A percentile compares a stretch with the other conserved stretches of the same genome.
Evolutionary conservation across 2,329 filamentous ascomycete genomes (phyloP).

Genomic region (Fusarium transvaalense): DNA sequence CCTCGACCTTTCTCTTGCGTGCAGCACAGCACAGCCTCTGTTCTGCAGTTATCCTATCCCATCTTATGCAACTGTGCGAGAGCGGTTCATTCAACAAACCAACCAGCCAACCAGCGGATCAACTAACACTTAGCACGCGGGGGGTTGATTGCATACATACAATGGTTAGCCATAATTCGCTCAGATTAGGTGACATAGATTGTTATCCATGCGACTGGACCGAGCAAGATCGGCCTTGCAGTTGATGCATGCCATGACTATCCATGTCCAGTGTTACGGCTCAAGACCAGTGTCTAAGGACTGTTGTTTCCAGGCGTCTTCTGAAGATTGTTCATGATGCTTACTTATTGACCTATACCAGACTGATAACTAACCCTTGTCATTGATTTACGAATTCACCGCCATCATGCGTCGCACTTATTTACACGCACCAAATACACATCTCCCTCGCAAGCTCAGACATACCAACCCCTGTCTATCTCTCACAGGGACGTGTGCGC

Average conservation of each 20-base stretch:
- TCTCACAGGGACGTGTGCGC: background rate
- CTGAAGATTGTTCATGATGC: slow-evolving; percentile 1
- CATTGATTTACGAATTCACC: background rate
- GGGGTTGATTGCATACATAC: slow-evolving; percentile 19
- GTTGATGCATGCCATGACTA: slow-evolving; percentile 17
- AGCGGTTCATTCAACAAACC: slow-evolving; percentile 15
- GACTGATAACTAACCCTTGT: background rate
- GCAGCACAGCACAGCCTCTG: slow-evolving; percentile 19
- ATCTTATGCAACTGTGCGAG: slow-evolving; percentile 15
- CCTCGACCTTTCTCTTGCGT: slow-evolving; percentile 6
- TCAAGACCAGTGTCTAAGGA: background rate
- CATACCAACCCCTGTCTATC: slow-evolving; percentile 7
- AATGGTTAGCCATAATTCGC: background rate
- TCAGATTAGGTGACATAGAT: slow-evolving; percentile 22
- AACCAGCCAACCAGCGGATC: slow-evolving; percentile 21
- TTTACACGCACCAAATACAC: background rate
- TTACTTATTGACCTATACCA: background rate
- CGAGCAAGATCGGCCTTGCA: slow-evolving; percentile 38
- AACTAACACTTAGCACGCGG: slow-evolving; percentile 16
- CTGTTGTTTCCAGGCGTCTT: background rate
- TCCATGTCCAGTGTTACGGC: background rate
- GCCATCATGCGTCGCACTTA: background rate
- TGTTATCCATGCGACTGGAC: slow-evolving; percentile 30
- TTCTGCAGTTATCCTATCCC: slow-evolving; percentile 13
- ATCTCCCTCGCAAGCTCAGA: slow-evolving; percentile 5